Base-by-base conservation (phyloP, 306 rosid genomes). In the Begonia peltatifolia region DNA sequence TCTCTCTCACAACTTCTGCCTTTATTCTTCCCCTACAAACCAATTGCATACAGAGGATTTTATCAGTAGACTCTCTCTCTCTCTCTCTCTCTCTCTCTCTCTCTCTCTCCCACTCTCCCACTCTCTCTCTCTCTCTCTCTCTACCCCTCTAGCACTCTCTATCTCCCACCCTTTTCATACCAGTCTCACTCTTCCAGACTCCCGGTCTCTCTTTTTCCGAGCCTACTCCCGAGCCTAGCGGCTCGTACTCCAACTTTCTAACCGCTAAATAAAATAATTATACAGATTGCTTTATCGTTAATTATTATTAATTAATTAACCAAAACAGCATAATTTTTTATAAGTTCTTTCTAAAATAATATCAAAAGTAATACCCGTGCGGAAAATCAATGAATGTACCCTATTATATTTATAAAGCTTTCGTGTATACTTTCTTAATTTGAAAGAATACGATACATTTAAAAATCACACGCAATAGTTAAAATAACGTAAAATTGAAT, bases 81-180 rank as follows among this genome's bases (percentile, higher is more conserved):
- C 52, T 47, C 52, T 47, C 52, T 11, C 52, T 47, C n/a, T 47
- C 14, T 11, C 52, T 47, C 52, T 47, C 52, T 5, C n/a, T 48
- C 16, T 48, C 20, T 20, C 0, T 50, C 18, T 50, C 53, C 53
- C 12, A 2, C 14, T 10, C 53, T 1, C n/a, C n/a, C n/a, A 17
- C 3, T 48, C 52, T 48, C 52, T 48, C 52, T 11, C 14, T 11
- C 52, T 47, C 52, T 47, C 52, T 11, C 52, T 47, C n/a, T 47
- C 14, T 11, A 4, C 8, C 52, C 8, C 52, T 5, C n/a, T n/a
- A n/a, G n/a, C 30, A 2, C 15, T 48, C 16, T 48, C 20, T 20
- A 2, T 50, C 18, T 50, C 53, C 53, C 12, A 2, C 14, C 18
- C 53, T 1, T 30, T 30, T 30, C 6, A 30, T 30, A 30, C 38